Evolutionary conservation across 2,329 filamentous ascomycete species (phyloP).

Genomic region (Orbilia javanica): DNA sequence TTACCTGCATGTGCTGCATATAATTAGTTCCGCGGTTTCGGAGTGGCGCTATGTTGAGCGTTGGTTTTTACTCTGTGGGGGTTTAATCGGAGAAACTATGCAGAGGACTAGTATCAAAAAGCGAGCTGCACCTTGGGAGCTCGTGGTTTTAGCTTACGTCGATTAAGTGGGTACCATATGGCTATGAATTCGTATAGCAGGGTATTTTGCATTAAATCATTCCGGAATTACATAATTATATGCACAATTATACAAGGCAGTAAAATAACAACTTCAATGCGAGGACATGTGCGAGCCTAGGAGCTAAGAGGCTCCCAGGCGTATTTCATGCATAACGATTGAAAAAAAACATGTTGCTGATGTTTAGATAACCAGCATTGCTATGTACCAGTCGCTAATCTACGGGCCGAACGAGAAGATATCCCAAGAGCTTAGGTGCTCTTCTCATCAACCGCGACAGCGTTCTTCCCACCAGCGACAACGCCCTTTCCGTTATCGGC

Average conservation of each 20-base stretch:
- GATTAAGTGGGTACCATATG: not conserved
- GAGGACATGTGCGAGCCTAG: not conserved
- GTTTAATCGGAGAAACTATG: too few species aligned
- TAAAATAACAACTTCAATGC: not conserved
- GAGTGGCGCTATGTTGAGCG: too few species aligned
- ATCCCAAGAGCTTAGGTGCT: constrained; percentile 7
- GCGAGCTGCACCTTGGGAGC: too few species aligned
- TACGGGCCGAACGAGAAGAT: not conserved
- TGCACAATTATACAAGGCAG: not conserved
- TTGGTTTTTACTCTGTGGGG: too few species aligned
- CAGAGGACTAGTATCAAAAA: too few species aligned
- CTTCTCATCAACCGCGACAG: constrained; percentile 46
- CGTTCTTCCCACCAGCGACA: constrained; percentile 15
- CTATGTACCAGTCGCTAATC: not conserved
- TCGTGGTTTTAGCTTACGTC: not conserved
- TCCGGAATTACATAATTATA: constrained; percentile 12
- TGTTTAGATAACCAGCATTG: not conserved
- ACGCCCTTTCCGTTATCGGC: constrained; percentile 43
- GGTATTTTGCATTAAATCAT: constrained; percentile 5
- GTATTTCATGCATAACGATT: not conserved
- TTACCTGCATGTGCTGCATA: too few species aligned
- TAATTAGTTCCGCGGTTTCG: too few species aligned
- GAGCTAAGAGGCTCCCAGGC: not conserved
- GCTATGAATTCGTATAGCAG: not conserved
- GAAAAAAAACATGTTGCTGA: not conserved